Base-by-base conservation (phyloP, 805 yeast species). In the Cyberlindnera suaveolens region DNA sequence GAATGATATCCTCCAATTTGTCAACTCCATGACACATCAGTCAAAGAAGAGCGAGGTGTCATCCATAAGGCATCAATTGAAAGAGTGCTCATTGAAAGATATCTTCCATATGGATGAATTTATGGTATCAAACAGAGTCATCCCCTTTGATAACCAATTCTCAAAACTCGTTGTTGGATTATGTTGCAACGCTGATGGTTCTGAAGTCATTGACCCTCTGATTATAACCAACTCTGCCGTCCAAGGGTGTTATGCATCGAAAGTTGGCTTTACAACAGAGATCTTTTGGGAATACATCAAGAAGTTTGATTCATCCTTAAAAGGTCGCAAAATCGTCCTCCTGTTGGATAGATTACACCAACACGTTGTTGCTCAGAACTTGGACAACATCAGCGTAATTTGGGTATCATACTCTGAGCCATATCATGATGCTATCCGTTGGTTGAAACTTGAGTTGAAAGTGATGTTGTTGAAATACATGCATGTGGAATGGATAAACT, bases 31-130 rank as follows among this genome's bases (percentile, higher is more conserved):
- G 40, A 26, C 26, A 19, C 23, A 23, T 6, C 18, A 5, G 44
- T 43, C 41, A 13, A 38, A 27, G 3, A 36, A 23, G 5, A 20
- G 16, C 3, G 56, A 58, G 38, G 41, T 38, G 6, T n/a, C 16
- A 14, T 41, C 69, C 30, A 31, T 66, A 1, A 45, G 44, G 36
- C 16, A 31, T 7, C 19, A 30, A 1, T 45, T 67, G 8, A 20
- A 40, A 3, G 40, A 42, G 6, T 57, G 48, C 38, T 41, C 46
- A 2, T 50, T 51, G 1, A 44, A 44, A n/a, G 63, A 65, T 38
- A 51, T 68, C 8, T 68, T 54, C 41, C 68, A 64, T 42, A 46
- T 67, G 33, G 72, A 68, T 52, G 72, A 68, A 42, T 53, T 66
- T 17, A 39, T 57, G 6, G 40, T 58, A 1, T 47, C 57, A 0